Base-by-base conservation (phyloP, 768 basidiomycete species). In the Albatrellus ellisii region DNA sequence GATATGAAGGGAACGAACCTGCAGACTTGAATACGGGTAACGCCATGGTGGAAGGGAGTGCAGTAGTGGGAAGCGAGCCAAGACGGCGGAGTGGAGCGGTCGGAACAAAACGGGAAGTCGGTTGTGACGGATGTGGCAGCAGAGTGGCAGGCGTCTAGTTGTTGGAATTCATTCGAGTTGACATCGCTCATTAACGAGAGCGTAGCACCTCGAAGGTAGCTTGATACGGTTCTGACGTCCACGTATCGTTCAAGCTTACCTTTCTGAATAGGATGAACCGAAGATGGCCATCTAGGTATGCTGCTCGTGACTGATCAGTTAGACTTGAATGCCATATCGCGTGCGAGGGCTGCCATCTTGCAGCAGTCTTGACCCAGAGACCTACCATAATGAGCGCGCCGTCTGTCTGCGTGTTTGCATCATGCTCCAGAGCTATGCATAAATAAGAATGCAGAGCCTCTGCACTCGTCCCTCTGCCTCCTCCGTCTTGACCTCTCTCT, bases 351-450 rank as follows among this genome's bases (percentile, higher is more conserved):
- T n/a, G n/a, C n/a, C n/a, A n/a, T n/a, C n/a, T n/a, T n/a, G n/a
- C n/a, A n/a, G n/a, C n/a, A n/a, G n/a, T n/a, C n/a, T n/a, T n/a
- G n/a, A n/a, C n/a, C n/a, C n/a, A n/a, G n/a, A n/a, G n/a, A n/a
- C 8, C 11, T 8, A 10, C 14, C 45, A 48, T 49, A 49, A 49
- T 47, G 47, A 49, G 39, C 38, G 41, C 9, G 17, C 20, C 12
- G 25, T 36, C 34, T n/a, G n/a, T n/a, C n/a, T 17, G 17, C 8
- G 25, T 36, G 35, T 36, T 36, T 18, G 25, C 35, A 21, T 36
- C 17, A 12, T 18, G 35, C 35, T 7, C 15, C 20, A 21, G 35
- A 18, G 35, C 35, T 36, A 36, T 36, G 35, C 35, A 36, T 36
- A 36, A 36, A 36, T 36, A 36, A n/a, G n/a, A n/a, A n/a, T n/a